These are phyloP conservation scores for Solanum hybrid DNA, from an alignment of 305 asterid species.

Conservation along the genomic window DNA sequence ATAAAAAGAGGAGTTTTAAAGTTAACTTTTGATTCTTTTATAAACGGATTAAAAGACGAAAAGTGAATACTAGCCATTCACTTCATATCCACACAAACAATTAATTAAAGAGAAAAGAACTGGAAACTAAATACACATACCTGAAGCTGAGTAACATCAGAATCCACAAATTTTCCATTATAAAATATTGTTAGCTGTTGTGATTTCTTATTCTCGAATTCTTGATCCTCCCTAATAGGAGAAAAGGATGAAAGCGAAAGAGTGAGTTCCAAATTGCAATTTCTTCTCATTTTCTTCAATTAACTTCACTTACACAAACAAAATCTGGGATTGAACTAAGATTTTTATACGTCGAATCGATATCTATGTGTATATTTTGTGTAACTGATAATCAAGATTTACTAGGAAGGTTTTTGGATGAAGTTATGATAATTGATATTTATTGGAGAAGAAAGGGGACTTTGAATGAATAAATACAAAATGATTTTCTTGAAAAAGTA, in stretches of 20 bases:
- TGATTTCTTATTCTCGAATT: slow-evolving; percentile 6
- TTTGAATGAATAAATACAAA: background rate
- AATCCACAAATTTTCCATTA: slow-evolving; percentile 34
- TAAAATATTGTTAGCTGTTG: slow-evolving; percentile 44
- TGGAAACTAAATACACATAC: slow-evolving; percentile 2
- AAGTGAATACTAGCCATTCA: background rate
- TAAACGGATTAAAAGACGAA: background rate
- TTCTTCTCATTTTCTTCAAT: background rate
- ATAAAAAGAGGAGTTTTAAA: background rate
- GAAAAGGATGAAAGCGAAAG: background rate
- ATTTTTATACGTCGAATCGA: background rate
- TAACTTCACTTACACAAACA: background rate
- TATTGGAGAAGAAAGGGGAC: background rate
- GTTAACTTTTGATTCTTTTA: background rate
- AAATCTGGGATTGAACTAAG: background rate
- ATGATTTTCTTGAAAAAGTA: background rate
- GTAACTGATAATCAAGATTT: background rate
- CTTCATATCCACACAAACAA: background rate
- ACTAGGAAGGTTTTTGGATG: background rate
- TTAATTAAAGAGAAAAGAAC: background rate
- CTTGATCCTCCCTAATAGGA: slow-evolving; percentile 7
- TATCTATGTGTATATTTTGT: background rate
- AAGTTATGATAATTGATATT: too few relatives aligned
- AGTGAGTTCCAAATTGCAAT: background rate
- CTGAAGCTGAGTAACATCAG: slow-evolving; percentile 53